Evolutionary conservation across 106 monocot species (phyloP), one percentile per base, ranked within the genome.

Genomic region (Triglochin maritima): DNA sequence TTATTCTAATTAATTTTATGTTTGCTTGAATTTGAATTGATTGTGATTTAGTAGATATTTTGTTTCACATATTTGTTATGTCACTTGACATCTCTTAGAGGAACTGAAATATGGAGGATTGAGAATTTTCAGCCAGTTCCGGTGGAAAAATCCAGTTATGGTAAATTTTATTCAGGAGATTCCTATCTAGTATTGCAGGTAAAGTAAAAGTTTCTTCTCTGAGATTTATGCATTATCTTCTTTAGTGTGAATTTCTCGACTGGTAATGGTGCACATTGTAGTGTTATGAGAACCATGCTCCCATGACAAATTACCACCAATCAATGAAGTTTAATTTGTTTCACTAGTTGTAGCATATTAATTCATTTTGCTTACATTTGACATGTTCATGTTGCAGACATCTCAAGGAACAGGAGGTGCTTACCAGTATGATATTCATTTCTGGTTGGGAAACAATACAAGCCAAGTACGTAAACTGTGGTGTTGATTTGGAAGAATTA

Each of bases 101-200:
- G 86, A 44, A 80, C 64, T 5, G 86, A 86, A 48, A 82, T 86
- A 12, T 86, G 86, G 86, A 64, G 86, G 48, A 86, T 86, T 49
- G 82, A 86, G 70, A 80, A 82, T 72, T 86, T 86, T 68, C 74
- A 83, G 70, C 86, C 86, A 43, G 80, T 80, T 70, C 71, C 77
- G 59, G 62, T 86, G 46, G 77, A 72, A 56, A 86, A 82, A 65
- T 82, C 77, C 56, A 80, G 80, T 67, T 74, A 86, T 62, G 86
- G 86, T 11, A 86, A 82, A 78, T 86, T 86, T 66, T 86, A 82
- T 55, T 75, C 71, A 9, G 86, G 86, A 29, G 86, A 86, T 72
- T 86, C 86, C 46, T 86, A 86, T 63, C 75, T 86, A 66, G 56
- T 86, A 68, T 72, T 86, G 71, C 82, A 86, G 82, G 86, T 86